phyloP scores from a whole-genome alignment of 2,329 filamentous ascomycete species.

The Colletotrichum karsti region DNA sequence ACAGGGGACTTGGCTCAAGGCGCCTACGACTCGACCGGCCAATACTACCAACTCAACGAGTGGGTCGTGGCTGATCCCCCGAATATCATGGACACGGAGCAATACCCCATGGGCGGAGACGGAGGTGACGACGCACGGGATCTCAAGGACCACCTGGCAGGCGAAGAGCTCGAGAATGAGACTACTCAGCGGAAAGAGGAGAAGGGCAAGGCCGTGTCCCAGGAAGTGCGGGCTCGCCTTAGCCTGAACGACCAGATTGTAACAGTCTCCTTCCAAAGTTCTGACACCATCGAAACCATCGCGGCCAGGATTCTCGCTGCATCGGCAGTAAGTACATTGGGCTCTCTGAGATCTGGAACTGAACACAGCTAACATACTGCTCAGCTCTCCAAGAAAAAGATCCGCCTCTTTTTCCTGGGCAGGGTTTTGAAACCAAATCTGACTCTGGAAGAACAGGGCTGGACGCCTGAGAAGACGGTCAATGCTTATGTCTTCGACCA shows the following conservation, averaged over 20 bases:
- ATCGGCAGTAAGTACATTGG: constrained; percentile 66
- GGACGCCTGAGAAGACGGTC: constrained; percentile 78
- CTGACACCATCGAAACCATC: constrained; percentile 72
- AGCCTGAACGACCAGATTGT: constrained; percentile 75
- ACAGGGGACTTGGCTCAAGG: constrained; percentile 77
- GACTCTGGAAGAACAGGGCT: constrained; percentile 75
- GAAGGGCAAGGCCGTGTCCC: constrained; percentile 67
- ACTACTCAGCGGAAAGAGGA: constrained; percentile 56
- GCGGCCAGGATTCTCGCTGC: constrained; percentile 70
- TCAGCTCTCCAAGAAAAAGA: constrained; percentile 66
- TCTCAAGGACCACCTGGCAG: constrained; percentile 50
- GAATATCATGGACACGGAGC: too few relatives aligned
- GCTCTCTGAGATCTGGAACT: background rate
- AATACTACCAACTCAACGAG: constrained; percentile 74
- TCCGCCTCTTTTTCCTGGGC: constrained; percentile 83
- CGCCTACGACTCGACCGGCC: constrained; percentile 76
- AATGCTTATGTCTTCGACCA: constrained; percentile 76
- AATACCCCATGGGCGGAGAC: constrained; percentile 55
- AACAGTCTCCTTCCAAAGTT: constrained; percentile 61
- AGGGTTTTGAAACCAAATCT: constrained; percentile 77
- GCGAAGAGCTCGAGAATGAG: constrained; percentile 42
- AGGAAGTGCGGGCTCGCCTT: constrained; percentile 69
- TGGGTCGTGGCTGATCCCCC: constrained; percentile 74
- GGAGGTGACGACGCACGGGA: too few relatives aligned
- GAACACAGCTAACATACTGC: background rate